These are phyloP conservation scores for Leptodontidium sp. DNA, from an alignment of 2,329 filamentous ascomycete species.

Conservation along the genomic window DNA sequence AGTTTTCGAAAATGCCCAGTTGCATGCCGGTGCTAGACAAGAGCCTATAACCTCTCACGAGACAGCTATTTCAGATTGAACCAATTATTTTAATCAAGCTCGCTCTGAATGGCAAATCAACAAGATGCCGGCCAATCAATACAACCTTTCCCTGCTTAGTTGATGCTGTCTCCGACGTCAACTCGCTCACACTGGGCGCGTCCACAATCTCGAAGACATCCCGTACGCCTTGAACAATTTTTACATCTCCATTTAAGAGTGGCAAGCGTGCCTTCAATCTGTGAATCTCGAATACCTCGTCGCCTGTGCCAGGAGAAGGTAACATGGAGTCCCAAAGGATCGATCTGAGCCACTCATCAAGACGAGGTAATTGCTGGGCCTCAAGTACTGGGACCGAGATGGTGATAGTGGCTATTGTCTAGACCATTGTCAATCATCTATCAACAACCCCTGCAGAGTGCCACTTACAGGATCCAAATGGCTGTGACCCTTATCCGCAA, in stretches of 20 bases:
- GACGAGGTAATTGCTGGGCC: conserved; percentile 61
- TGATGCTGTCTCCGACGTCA: conserved; percentile 40
- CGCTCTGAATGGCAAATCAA: conserved; percentile 58
- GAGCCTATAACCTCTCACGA: not conserved
- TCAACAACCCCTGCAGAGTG: not conserved
- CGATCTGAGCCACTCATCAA: conserved; percentile 85
- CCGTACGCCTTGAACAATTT: conserved; percentile 89
- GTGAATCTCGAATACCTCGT: conserved; percentile 74
- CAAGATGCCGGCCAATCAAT: conserved; percentile 66
- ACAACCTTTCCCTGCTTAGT: conserved; percentile 63
- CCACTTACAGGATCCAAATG: conserved; percentile 82
- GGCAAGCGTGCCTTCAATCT: conserved; percentile 83
- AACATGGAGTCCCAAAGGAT: conserved; percentile 83
- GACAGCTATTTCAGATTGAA: not conserved
- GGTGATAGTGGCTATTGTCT: conserved; percentile 86
- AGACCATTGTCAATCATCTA: conserved; percentile 24
- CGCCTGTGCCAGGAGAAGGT: conserved; percentile 48
- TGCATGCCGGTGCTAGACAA: too few relatives aligned
- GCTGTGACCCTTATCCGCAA: conserved; percentile 80
- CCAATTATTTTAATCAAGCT: conserved; percentile 46
- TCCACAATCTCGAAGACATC: conserved; percentile 95
- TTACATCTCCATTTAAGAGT: conserved; percentile 68
- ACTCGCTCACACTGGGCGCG: conserved; percentile 41
- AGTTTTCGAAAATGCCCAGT: too few relatives aligned
- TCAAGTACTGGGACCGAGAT: conserved; percentile 71